A percentile compares a stretch with the other conserved stretches of the same genome.
Evolutionary conservation across 2,329 filamentous ascomycete genomes (phyloP).

Genomic region (Cytospora paraplurivora): DNA sequence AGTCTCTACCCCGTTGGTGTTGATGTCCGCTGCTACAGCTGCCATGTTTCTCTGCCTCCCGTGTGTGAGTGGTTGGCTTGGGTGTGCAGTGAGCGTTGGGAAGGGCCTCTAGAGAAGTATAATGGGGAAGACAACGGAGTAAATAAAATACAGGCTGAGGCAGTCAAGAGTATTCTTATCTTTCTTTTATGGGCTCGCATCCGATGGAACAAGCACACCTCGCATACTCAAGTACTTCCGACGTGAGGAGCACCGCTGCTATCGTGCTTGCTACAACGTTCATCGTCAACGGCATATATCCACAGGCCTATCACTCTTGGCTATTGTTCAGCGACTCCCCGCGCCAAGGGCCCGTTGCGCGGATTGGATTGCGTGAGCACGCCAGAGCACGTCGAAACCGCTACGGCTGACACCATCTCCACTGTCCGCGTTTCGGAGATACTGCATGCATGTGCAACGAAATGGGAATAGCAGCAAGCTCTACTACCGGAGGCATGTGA

Average conservation of each 20-base stretch:
- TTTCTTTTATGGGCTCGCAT: background rate
- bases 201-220: background rate
- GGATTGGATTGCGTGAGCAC: conserved; percentile 21
- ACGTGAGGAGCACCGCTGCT: background rate
- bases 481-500: background rate
- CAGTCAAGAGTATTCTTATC: background rate
- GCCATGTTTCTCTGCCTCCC: background rate
- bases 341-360: conserved; percentile 2
- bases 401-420: conserved; percentile 25
- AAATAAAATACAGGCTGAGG: background rate
- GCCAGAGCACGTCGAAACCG: conserved; percentile 28
- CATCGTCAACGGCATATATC: background rate
- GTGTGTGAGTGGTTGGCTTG: background rate
- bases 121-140: background rate
- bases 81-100: background rate
- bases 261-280: background rate
- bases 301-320: background rate
- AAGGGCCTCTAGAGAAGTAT: background rate
- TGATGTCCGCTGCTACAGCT: background rate
- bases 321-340: background rate
- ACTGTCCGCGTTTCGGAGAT: conserved; percentile 12
- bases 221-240: background rate
- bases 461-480: background rate
- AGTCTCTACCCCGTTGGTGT: background rate
- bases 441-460: background rate